phyloP scores from a whole-genome alignment of 768 basidiomycete species.

The Phaeolepiota aurea region DNA sequence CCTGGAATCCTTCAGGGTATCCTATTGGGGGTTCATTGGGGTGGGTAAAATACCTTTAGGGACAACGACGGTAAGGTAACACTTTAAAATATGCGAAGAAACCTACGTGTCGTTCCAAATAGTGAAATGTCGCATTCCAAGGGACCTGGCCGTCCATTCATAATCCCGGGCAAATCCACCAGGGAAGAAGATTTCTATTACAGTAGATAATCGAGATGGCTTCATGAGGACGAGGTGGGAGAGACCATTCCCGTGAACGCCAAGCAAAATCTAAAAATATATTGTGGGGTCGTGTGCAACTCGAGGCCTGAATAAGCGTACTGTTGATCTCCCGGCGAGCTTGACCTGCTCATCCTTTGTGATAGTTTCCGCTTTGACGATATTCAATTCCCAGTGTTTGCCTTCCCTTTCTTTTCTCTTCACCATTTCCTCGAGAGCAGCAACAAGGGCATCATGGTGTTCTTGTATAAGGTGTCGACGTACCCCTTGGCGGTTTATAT shows the following conservation, averaged over 20 bases:
- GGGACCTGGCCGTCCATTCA: slow-evolving; percentile 61
- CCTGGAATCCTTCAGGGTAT: slow-evolving; percentile 78
- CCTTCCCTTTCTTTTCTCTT: slow-evolving; percentile 18
- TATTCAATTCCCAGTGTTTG: slow-evolving; percentile 45
- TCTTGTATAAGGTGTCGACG: slow-evolving; percentile 38
- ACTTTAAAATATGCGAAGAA: background rate
- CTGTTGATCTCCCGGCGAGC: slow-evolving; percentile 53
- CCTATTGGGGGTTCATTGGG: slow-evolving; percentile 30
- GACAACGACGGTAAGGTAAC: background rate
- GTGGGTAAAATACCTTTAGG: slow-evolving; percentile 22
- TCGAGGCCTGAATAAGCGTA: slow-evolving; percentile 19
- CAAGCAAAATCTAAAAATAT: slow-evolving; percentile 42
- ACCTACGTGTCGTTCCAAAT: slow-evolving; percentile 73
- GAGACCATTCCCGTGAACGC: slow-evolving; percentile 68
- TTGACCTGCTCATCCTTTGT: slow-evolving; percentile 63
- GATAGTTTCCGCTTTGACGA: slow-evolving; percentile 50
- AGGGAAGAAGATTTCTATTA: slow-evolving; percentile 77
- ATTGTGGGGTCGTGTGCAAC: background rate
- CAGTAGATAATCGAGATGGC: slow-evolving; percentile 54
- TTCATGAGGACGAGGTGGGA: slow-evolving; percentile 75
- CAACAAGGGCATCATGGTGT: slow-evolving; percentile 43
- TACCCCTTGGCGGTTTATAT: slow-evolving; percentile 53
- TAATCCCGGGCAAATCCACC: slow-evolving; percentile 73
- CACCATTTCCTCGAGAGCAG: slow-evolving; percentile 37
- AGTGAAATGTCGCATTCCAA: slow-evolving; percentile 62